phyloP scores from a whole-genome alignment of 805 yeast genomes.

The Spathaspora boniae region DNA sequence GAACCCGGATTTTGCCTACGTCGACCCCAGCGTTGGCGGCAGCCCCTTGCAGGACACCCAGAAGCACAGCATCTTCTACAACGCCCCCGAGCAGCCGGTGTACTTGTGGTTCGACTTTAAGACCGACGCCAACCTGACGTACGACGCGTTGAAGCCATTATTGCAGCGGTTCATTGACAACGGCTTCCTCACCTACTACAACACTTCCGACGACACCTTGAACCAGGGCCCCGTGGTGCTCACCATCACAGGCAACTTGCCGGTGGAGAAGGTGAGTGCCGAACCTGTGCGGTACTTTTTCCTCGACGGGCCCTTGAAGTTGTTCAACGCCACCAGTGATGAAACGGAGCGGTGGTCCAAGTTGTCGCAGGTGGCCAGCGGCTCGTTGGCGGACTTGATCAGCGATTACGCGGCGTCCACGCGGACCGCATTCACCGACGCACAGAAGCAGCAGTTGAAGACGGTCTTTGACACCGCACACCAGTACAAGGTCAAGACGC shows the following conservation, averaged over 20 bases:
- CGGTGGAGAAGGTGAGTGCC: constrained; percentile 32
- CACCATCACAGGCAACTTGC: constrained; percentile 65
- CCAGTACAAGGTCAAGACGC: constrained; percentile 45
- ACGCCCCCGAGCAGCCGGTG: constrained; percentile 49
- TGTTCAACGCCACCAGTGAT: constrained; percentile 21
- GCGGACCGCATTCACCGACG: constrained; percentile 22
- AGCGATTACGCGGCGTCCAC: constrained; percentile 14
- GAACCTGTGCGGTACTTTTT: constrained; percentile 37
- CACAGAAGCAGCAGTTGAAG: constrained; percentile 27
- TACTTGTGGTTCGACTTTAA: constrained; percentile 65
- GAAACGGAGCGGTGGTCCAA: constrained; percentile 19
- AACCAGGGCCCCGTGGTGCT: constrained; percentile 56
- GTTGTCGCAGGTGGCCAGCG: constrained; percentile 40
- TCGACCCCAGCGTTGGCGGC: neutral
- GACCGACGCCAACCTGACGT: constrained; percentile 49
- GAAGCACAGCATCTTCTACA: constrained; percentile 33
- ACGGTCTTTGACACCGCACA: constrained; percentile 44
- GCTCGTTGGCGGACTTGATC: constrained; percentile 34
- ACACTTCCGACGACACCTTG: constrained; percentile 28
- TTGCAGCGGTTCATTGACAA: constrained; percentile 46
- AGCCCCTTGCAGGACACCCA: constrained; percentile 13
- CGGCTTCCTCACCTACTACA: constrained; percentile 50
- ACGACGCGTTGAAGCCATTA: constrained; percentile 40
- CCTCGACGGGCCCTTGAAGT: constrained; percentile 50
- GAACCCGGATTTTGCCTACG: constrained; percentile 31